Percentiles rank a stretch among this genome's conserved stretches.
Conservation (phyloP, 2,329 filamentous ascomycete species). For the Colletotrichum echinochloae region DNA sequence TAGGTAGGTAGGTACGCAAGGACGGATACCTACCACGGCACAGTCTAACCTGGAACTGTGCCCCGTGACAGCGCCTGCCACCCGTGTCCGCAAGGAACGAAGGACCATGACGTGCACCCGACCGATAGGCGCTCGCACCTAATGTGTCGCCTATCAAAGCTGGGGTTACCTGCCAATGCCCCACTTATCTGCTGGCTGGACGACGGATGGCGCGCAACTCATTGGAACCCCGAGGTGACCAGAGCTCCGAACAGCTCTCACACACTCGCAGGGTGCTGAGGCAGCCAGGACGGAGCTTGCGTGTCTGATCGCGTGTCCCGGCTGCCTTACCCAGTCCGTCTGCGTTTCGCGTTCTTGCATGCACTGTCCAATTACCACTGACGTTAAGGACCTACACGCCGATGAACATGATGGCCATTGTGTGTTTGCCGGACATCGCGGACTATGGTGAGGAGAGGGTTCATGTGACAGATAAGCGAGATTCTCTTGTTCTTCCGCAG, state of each 20-base stretch:
- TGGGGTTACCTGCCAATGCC: background rate
- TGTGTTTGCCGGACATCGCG: background rate
- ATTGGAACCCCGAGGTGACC: slow-evolving; percentile 20
- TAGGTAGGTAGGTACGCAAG: slow-evolving; percentile 12
- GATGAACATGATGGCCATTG: background rate
- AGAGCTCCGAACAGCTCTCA: slow-evolving; percentile 37
- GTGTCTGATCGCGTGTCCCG: slow-evolving; percentile 41
- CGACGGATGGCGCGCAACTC: slow-evolving; percentile 20
- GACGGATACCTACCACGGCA: slow-evolving; percentile 6
- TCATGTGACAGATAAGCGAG: slow-evolving; percentile 5
- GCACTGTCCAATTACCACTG: background rate
- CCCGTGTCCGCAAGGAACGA: slow-evolving; percentile 36
- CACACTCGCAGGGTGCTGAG: slow-evolving; percentile 22
- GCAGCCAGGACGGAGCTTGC: slow-evolving; percentile 38
- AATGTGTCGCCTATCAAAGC: slow-evolving; percentile 25
- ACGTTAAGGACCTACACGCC: background rate
- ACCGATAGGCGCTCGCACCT: slow-evolving; percentile 26
- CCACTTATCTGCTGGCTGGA: slow-evolving; percentile 17
- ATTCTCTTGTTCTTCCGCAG: background rate
- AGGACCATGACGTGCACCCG: slow-evolving; percentile 25
- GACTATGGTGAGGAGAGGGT: slow-evolving; percentile 6
- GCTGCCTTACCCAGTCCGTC: slow-evolving; percentile 14
- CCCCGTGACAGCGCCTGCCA: slow-evolving; percentile 36
- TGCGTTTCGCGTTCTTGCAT: slow-evolving; percentile 17
- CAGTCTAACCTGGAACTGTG: slow-evolving; percentile 6